Percentiles rank a stretch among this genome's conserved stretches.
Conservation (phyloP, 75 land plant species). For the Sequoia sempervirens region DNA sequence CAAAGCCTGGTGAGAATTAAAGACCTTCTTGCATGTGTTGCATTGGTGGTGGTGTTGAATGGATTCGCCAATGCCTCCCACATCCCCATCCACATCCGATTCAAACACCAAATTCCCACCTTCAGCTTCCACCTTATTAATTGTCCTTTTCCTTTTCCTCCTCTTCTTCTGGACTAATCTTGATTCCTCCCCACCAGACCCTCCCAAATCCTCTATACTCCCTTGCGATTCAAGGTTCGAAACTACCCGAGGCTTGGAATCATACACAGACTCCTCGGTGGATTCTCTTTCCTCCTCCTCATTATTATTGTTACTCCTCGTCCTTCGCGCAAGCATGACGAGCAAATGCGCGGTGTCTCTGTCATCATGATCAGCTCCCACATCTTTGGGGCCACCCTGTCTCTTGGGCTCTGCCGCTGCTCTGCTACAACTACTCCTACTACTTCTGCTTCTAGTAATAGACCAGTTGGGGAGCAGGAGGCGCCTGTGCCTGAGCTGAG, state of each 20-base stretch:
- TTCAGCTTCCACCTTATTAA: not conserved
- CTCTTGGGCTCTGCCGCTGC: not conserved
- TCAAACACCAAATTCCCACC: not conserved
- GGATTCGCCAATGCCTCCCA: not conserved
- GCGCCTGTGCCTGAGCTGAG: conserved; percentile 1
- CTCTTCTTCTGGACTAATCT: not conserved
- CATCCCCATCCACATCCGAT: conserved; percentile 4
- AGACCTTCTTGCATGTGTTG: conserved; percentile 22
- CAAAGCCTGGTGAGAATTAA: conserved; percentile 24
- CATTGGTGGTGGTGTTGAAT: conserved; percentile 5
- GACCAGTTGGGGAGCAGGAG: conserved; percentile 6
- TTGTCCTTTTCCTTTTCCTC: not conserved
- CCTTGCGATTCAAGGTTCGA: conserved; percentile 13
- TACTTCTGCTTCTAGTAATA: conserved; percentile 3
- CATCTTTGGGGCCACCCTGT: not conserved
- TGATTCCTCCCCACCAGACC: conserved; percentile 4
- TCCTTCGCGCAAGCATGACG: conserved; percentile 8
- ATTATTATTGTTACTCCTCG: not conserved
- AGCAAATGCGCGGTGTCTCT: conserved; percentile 11
- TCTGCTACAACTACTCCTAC: not conserved
- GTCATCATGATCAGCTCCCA: conserved; percentile 7
- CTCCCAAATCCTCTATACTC: conserved; percentile 4
- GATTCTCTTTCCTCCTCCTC: conserved; percentile 7
- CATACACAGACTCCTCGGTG: conserved; percentile 13
- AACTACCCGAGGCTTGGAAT: not conserved